Evolutionary conservation across 768 basidiomycete genomes (phyloP).

Genomic region (Termitomyces sp.): DNA sequence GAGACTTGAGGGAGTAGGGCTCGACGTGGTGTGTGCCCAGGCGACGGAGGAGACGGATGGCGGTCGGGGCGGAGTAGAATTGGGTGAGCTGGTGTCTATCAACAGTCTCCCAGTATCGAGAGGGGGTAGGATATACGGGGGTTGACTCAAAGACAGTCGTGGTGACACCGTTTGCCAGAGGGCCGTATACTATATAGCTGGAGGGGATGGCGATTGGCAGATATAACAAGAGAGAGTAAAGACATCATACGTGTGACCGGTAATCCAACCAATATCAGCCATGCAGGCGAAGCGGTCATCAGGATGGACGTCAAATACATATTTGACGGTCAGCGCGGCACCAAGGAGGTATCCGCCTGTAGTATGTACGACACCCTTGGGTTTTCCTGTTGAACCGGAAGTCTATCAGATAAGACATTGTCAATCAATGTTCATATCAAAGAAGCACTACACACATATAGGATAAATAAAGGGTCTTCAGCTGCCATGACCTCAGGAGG

Average conservation of each 20-base stretch:
- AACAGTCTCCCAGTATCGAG: slow-evolving; percentile 96
- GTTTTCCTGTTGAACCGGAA: slow-evolving; percentile 91
- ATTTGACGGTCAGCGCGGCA: slow-evolving; percentile 89
- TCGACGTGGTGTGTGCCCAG: slow-evolving; percentile 86
- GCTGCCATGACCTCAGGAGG: slow-evolving; percentile 80
- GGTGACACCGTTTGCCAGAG: slow-evolving; percentile 78
- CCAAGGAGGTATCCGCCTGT: slow-evolving; percentile 89
- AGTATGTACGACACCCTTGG: slow-evolving; percentile 94
- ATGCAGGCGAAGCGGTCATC: slow-evolving; percentile 96
- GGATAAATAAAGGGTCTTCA: slow-evolving; percentile 98
- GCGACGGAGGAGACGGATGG: slow-evolving; percentile 81
- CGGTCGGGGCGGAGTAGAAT: slow-evolving; percentile 92
- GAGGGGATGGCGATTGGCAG: neutral
- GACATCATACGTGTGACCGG: slow-evolving; percentile 71
- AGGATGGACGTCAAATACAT: slow-evolving; percentile 96
- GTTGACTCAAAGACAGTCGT: slow-evolving; percentile 95
- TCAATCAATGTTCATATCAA: slow-evolving; percentile 3
- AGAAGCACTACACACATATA: slow-evolving; percentile 70
- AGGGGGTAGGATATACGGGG: slow-evolving; percentile 92
- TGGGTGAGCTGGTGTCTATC: slow-evolving; percentile 92
- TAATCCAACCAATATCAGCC: slow-evolving; percentile 99
- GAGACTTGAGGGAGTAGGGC: slow-evolving; percentile 69
- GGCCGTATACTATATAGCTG: slow-evolving; percentile 93
- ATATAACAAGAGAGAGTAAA: neutral
- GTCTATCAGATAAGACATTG: slow-evolving; percentile 44